A percentile compares a stretch with the other conserved stretches of the same genome.
Conservation (phyloP, 139 green algal genomes). For the Parachlorella kessleri region DNA sequence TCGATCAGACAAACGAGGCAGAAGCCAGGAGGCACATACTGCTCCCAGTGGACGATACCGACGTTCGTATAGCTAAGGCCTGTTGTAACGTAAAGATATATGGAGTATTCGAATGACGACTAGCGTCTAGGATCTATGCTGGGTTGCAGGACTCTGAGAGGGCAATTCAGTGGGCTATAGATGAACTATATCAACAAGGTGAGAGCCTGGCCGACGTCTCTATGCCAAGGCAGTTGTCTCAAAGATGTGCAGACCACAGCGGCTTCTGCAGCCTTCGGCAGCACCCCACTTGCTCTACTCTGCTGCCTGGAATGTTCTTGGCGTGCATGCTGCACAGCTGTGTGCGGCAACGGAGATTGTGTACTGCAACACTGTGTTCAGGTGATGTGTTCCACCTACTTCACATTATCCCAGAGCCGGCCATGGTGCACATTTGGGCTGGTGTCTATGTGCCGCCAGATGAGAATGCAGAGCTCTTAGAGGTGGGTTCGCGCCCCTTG, state of each 20-base stretch:
- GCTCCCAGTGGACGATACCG: conserved; percentile 27
- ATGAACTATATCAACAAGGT: conserved; percentile 8
- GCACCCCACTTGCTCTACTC: too few species aligned
- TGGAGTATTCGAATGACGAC: too few species aligned
- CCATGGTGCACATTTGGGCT: conserved; percentile 44
- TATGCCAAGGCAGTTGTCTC: too few species aligned
- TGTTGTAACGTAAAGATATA: too few species aligned
- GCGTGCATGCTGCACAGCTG: too few species aligned
- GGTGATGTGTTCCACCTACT: conserved; percentile 38
- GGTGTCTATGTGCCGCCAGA: conserved; percentile 33
- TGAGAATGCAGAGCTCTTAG: conserved; percentile 33
- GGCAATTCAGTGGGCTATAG: conserved; percentile 24
- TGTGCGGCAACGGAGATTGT: too few species aligned
- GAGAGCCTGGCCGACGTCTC: too few species aligned
- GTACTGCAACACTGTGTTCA: background rate
- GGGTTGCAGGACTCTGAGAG: conserved; percentile 22
- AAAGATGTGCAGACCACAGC: too few species aligned
- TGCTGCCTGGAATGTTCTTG: too few species aligned
- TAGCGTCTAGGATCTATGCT: too few species aligned
- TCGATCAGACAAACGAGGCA: background rate
- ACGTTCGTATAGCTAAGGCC: background rate
- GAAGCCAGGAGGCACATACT: conserved; percentile 12
- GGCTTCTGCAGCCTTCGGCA: too few species aligned
- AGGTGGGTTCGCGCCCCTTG: conserved; percentile 1
- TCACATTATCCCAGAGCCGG: conserved; percentile 35